These are phyloP conservation scores for Solanum lycopersicoides DNA, from an alignment of 257 asterid species.

Conservation along the genomic window DNA sequence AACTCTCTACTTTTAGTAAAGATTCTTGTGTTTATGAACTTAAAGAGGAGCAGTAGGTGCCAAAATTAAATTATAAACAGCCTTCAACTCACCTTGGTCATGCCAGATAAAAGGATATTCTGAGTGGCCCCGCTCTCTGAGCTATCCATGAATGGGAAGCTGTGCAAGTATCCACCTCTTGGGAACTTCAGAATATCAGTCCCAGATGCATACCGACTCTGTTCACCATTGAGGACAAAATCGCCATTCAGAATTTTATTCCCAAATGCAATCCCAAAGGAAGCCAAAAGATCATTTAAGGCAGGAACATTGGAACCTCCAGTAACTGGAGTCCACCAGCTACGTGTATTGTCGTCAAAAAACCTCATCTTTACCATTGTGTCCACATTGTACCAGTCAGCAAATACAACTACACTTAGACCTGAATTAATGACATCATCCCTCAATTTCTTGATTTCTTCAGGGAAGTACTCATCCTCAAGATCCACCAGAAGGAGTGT, in stretches of 20 bases:
- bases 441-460: constrained; percentile 68
- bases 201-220: constrained; percentile 94
- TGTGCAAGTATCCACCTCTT: constrained; percentile 84
- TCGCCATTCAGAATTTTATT: constrained; percentile 95
- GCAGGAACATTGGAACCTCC: constrained; percentile 99
- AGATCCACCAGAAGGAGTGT: constrained; percentile 92
- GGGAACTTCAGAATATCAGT: constrained; percentile 89
- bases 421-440: constrained; percentile 72
- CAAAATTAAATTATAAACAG: background rate
- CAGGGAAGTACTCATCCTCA: constrained; percentile 87
- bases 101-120: constrained; percentile 73
- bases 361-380: constrained; percentile 98
- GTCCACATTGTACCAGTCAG: constrained; percentile 97
- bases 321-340: constrained; percentile 99
- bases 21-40: background rate
- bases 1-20: background rate
- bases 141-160: constrained; percentile 91
- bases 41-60: background rate
- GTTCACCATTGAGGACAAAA: constrained; percentile 82
- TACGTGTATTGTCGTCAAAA: constrained; percentile 92
- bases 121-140: constrained; percentile 98
- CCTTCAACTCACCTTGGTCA: constrained; percentile 58
- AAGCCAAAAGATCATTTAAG: constrained; percentile 80
- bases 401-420: constrained; percentile 82
- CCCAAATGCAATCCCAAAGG: constrained; percentile 95